Base-by-base conservation (phyloP, 2,329 filamentous ascomycete species). In the Xylariomycetidae sp. region DNA sequence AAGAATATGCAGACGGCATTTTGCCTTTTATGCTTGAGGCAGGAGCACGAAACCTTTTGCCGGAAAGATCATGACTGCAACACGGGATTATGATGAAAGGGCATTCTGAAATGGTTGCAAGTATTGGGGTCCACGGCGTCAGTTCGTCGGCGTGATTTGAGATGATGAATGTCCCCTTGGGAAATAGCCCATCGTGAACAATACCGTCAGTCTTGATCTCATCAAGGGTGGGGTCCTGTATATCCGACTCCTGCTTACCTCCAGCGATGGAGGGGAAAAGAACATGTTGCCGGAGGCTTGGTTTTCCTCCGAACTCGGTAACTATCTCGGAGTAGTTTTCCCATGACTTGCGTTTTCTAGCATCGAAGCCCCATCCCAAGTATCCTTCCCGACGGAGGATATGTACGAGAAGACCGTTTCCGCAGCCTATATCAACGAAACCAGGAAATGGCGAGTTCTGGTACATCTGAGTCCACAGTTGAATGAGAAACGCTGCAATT, bases 101-200 rank as follows among this genome's bases (percentile, higher is more conserved):
- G 9, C 83, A 84, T 3, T 75, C 64, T 0, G 83, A 88, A 2
- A 88, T 65, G 6, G 78, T 76, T 1, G 87, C 89, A 25, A 98
- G 75, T 13, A 97, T 73, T 0, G 92, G 92, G 0, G 92, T 97
- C 92, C 92, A 98, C 1, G 87, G 79, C 0, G 92, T 98, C 11
- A 98, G 73, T 62, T 98, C 89, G 56, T 98, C 92, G 9, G 90
- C 90, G 58, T 98, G 92, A 54, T 98, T 98, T 30, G 88, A 94
- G 43, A 98, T 84, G 50, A 98, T 88, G 59, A 98, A 98, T 0
- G 88, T 94, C 17, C 79, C 78, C 12, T 60, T 56, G 0, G 77
- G 70, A 51, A 97, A 95, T 8, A 69, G 52, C 22, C 90, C 92
- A 41, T 69, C 58, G 49, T 78, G 70, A 12, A 69, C 54, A 16